These are phyloP conservation scores for Cerrena zonata DNA, from an alignment of 1,284 basidiomycete genomes.

Conservation along the genomic window DNA sequence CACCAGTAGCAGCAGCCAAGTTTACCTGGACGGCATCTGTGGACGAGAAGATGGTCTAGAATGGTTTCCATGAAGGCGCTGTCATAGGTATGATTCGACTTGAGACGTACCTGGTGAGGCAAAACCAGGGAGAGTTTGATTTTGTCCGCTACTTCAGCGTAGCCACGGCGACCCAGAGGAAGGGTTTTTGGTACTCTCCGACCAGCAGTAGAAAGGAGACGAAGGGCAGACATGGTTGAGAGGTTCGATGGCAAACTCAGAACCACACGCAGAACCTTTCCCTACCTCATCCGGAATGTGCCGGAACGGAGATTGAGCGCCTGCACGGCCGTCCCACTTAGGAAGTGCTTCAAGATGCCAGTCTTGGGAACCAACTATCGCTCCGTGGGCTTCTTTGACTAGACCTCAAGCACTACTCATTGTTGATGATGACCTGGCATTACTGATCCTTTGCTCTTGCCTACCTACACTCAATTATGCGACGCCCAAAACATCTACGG, in stretches of 20 bases:
- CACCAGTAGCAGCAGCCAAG: conserved; percentile 87
- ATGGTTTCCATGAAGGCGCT: conserved; percentile 11
- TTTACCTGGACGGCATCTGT: conserved; percentile 91
- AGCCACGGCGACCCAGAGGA: conserved; percentile 63
- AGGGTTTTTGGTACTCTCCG: conserved; percentile 54
- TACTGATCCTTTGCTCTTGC: too few relatives aligned
- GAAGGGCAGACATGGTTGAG: conserved; percentile 64
- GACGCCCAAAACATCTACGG: conserved; percentile 18
- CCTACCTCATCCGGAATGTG: conserved; percentile 9
- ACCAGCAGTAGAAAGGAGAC: conserved; percentile 59
- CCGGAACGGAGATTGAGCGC: conserved; percentile 6
- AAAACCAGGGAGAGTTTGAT: conserved; percentile 85
- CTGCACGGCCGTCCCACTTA: neutral
- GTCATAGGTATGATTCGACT: conserved; percentile 7
- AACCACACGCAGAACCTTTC: neutral
- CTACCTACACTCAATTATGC: conserved; percentile 15
- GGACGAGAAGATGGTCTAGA: conserved; percentile 79
- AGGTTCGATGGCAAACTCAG: conserved; percentile 8
- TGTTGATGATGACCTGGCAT: too few relatives aligned
- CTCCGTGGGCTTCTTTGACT: too few relatives aligned
- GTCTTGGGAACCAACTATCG: too few relatives aligned
- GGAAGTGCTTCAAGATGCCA: too few relatives aligned
- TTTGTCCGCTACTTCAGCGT: conserved; percentile 84
- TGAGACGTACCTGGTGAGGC: conserved; percentile 85
- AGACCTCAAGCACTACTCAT: too few relatives aligned